Evolutionary conservation across 345 rosid genomes (phyloP).

Genomic region (Passiflora organensis): DNA sequence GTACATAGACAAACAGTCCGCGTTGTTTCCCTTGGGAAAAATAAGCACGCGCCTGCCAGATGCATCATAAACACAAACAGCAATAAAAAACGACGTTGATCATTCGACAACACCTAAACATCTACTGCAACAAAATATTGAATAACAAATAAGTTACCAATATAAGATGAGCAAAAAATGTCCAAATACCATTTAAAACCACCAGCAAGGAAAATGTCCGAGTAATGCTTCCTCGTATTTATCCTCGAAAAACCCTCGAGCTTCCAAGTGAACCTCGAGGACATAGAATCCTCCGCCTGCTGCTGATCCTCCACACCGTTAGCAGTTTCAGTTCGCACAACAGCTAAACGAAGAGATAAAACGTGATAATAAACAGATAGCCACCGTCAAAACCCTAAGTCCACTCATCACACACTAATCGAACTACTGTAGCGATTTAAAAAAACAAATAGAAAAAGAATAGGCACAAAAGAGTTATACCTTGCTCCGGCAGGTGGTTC

Average conservation of each 20-base stretch:
- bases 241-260: constrained; percentile 20
- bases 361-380: no score
- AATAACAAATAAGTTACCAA: not conserved
- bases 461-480: no score
- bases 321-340: no score
- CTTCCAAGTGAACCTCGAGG: constrained; percentile 18
- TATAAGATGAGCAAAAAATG: not conserved
- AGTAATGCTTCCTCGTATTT: constrained; percentile 11
- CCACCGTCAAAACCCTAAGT: no score
- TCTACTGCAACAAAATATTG: not conserved
- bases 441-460: no score
- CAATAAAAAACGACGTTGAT: not conserved
- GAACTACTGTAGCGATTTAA: no score
- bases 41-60: constrained; percentile 10
- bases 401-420: no score
- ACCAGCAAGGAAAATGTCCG: constrained; percentile 16
- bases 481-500: no score
- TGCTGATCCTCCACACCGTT: no score
- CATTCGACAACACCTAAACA: not conserved
- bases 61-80: not conserved
- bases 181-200: constrained; percentile 20
- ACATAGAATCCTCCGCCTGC: no score
- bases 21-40: constrained; percentile 25
- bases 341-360: no score
- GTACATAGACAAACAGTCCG: constrained; percentile 17